phyloP scores from a whole-genome alignment of 306 rosid species.

The Aeschynomene evenia region DNA sequence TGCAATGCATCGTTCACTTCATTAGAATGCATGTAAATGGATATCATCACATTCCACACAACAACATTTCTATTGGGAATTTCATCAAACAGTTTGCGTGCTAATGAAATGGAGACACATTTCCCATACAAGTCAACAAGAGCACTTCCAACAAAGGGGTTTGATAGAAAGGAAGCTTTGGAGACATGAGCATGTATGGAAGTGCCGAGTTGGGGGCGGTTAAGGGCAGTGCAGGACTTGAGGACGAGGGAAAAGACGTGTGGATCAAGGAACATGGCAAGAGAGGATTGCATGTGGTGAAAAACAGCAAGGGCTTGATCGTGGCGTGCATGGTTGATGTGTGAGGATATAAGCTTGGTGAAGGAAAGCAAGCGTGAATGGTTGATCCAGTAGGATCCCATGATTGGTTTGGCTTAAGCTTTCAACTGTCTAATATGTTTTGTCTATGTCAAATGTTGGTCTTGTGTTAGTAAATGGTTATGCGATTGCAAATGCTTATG shows the following conservation, averaged over 20 bases:
- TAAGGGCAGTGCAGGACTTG: constrained; percentile 68
- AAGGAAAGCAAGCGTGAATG: constrained; percentile 41
- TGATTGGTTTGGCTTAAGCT: neutral
- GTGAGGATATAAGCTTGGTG: constrained; percentile 56
- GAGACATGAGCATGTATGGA: constrained; percentile 62
- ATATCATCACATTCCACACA: constrained; percentile 68
- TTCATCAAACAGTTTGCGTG: constrained; percentile 71
- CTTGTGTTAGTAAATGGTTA: neutral
- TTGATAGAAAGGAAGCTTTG: constrained; percentile 51
- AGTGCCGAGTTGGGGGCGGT: constrained; percentile 53
- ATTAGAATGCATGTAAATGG: constrained; percentile 43
- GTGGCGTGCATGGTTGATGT: constrained; percentile 52
- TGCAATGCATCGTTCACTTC: constrained; percentile 38
- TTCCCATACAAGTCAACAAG: constrained; percentile 64
- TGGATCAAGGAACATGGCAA: constrained; percentile 55
- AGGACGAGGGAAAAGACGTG: constrained; percentile 77
- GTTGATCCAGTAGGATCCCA: constrained; percentile 45
- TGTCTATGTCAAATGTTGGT: neutral
- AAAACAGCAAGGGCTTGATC: constrained; percentile 55
- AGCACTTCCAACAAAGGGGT: constrained; percentile 55
- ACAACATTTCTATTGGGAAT: constrained; percentile 52
- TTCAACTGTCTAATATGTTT: neutral
- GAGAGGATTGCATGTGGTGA: constrained; percentile 60
- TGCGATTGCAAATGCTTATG: neutral
- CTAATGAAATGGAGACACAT: constrained; percentile 40